Conservation (phyloP, 257 asterid species). For the Ophiorrhiza pumila region DNA sequence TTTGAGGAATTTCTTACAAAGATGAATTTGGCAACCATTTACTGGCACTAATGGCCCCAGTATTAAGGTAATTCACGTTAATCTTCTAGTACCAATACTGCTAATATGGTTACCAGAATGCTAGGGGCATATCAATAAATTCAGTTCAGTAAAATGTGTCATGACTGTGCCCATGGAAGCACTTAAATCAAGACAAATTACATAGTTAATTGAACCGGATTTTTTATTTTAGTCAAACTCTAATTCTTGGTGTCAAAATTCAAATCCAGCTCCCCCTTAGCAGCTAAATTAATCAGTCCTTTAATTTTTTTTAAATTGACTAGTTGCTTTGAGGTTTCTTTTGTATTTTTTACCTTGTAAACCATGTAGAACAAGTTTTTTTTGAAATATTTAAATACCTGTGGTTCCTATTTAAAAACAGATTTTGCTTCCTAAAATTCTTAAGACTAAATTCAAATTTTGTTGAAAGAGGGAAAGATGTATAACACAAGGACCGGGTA, state of each 20-base stretch:
- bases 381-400: not conserved
- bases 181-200: not conserved
- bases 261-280: not conserved
- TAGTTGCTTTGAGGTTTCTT: not conserved
- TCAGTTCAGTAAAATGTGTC: not conserved
- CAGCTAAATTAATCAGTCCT: not conserved
- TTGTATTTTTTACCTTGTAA: not conserved
- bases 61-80: no score
- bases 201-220: not conserved
- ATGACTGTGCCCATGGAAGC: not conserved
- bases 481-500: conserved; percentile 8
- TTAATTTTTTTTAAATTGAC: not conserved
- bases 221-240: not conserved
- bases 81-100: not conserved
- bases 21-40: not conserved
- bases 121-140: not conserved
- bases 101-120: not conserved
- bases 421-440: not conserved
- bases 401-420: not conserved
- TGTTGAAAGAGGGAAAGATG: not conserved
- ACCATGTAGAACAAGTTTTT: not conserved
- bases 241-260: not conserved
- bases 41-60: not conserved
- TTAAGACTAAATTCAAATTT: not conserved
- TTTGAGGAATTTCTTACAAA: not conserved